Percentiles rank a stretch among this genome's conserved stretches.
Evolutionary conservation across 305 asterid species (phyloP).

Genomic region (Ilex paraguariensis): DNA sequence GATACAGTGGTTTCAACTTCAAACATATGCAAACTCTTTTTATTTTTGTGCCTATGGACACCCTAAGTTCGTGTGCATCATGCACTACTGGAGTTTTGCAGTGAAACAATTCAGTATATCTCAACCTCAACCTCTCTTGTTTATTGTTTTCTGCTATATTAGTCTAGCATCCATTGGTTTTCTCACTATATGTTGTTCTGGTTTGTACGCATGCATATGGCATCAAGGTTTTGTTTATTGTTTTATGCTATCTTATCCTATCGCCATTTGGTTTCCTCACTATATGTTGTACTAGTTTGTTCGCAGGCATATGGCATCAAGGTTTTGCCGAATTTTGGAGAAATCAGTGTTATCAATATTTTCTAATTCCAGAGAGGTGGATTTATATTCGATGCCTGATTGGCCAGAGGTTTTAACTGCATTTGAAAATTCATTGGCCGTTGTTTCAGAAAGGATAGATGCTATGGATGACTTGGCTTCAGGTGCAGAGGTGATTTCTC

Average conservation of each 20-base stretch:
- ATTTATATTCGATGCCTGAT: slow-evolving; percentile 53
- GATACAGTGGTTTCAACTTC: slow-evolving; percentile 5
- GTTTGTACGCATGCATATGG: slow-evolving; percentile 79
- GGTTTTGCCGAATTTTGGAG: slow-evolving; percentile 58
- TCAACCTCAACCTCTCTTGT: too few relatives aligned
- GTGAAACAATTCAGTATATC: too few relatives aligned
- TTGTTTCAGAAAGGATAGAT: slow-evolving; percentile 10
- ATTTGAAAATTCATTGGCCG: slow-evolving; percentile 31
- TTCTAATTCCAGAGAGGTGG: slow-evolving; percentile 37
- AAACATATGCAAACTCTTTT: slow-evolving; percentile 10
- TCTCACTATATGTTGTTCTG: slow-evolving; percentile 38
- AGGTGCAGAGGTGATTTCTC: slow-evolving; percentile 20
- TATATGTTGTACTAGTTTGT: slow-evolving; percentile 57
- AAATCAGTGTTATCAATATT: slow-evolving; percentile 51
- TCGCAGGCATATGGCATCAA: slow-evolving; percentile 74
- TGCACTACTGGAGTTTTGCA: too few relatives aligned
- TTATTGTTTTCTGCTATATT: too few relatives aligned
- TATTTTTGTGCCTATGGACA: slow-evolving; percentile 5
- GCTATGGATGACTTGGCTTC: slow-evolving; percentile 22
- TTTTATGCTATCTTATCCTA: too few relatives aligned
- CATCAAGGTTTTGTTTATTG: slow-evolving; percentile 44
- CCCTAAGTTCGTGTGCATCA: not conserved
- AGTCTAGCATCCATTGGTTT: too few relatives aligned
- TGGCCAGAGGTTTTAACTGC: slow-evolving; percentile 49
- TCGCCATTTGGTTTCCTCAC: slow-evolving; percentile 4